Evolutionary conservation across 2,329 filamentous ascomycete species (phyloP).

Genomic region (Hymenoscyphus salicellus): DNA sequence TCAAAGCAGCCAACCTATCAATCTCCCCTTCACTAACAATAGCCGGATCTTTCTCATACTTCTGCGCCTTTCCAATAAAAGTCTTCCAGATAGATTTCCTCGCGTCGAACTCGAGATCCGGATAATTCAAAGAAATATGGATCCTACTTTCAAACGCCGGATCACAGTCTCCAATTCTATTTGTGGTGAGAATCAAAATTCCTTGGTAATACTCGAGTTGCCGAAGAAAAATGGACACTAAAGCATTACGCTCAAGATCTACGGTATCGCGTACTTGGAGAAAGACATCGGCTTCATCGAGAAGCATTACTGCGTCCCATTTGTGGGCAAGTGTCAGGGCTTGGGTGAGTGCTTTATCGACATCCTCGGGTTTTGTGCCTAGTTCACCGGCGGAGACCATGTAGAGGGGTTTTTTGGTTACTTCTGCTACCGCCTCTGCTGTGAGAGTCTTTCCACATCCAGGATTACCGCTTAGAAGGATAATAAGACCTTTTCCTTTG

Average conservation of each 20-base stretch:
- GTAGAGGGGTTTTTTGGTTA: conserved; percentile 6
- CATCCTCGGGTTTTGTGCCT: conserved; percentile 32
- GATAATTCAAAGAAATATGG: conserved; percentile 25
- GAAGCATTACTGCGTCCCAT: conserved; percentile 16
- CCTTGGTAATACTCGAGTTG: conserved; percentile 20
- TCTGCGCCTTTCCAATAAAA: conserved; percentile 2
- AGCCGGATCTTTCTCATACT: background rate
- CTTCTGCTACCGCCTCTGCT: conserved; percentile 12
- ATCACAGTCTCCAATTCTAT: conserved; percentile 38
- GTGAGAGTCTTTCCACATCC: conserved; percentile 6
- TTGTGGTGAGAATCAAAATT: conserved; percentile 37
- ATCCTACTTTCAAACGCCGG: conserved; percentile 37
- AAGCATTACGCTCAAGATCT: conserved; percentile 40
- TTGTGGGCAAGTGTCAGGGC: conserved; percentile 7
- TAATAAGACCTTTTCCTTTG: conserved; percentile 16
- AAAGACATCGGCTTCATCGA: conserved; percentile 16
- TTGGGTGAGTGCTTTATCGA: conserved; percentile 7
- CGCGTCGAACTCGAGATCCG: background rate
- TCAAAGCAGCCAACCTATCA: background rate
- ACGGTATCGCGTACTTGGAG: conserved; percentile 33
- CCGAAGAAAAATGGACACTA: conserved; percentile 44
- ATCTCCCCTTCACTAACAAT: background rate
- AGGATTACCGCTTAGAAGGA: conserved; percentile 5
- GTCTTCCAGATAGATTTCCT: background rate
- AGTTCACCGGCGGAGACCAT: conserved; percentile 10